phyloP scores from a whole-genome alignment of 1,284 basidiomycete genomes.

The Tilletiaria anomala region DNA sequence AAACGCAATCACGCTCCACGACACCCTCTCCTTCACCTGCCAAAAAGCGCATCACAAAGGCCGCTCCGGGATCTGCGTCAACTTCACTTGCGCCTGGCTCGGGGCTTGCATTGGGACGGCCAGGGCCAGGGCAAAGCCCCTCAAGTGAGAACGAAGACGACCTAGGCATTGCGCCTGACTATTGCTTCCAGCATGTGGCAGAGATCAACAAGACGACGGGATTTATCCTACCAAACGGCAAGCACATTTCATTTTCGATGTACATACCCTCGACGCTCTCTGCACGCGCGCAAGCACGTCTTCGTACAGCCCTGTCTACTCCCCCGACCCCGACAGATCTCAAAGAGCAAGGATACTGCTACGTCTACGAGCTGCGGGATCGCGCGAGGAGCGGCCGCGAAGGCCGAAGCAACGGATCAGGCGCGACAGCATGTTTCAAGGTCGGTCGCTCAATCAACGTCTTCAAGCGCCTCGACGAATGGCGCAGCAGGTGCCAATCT shows the following conservation, averaged over 20 bases:
- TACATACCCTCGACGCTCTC: slow-evolving; percentile 2
- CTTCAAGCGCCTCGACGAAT: slow-evolving; percentile 14
- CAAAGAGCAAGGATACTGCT: slow-evolving; percentile 14
- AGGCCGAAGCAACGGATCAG: too few species aligned
- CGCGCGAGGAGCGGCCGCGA: too few species aligned
- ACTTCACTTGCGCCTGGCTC: neutral
- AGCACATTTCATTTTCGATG: slow-evolving; percentile 2
- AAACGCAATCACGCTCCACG: too few species aligned
- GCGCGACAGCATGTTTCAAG: slow-evolving; percentile 10
- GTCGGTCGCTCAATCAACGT: slow-evolving; percentile 15
- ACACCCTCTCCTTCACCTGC: too few species aligned
- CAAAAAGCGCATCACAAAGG: too few species aligned
- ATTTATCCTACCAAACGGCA: slow-evolving; percentile 6
- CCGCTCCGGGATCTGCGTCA: neutral
- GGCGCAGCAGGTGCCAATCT: slow-evolving; percentile 15
- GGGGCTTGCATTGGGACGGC: too few species aligned
- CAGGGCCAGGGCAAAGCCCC: too few species aligned
- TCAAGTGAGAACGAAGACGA: slow-evolving; percentile 2
- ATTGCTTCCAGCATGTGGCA: slow-evolving; percentile 18
- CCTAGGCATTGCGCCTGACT: slow-evolving; percentile 2
- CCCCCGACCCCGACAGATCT: slow-evolving; percentile 5
- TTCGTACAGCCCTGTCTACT: slow-evolving; percentile 10
- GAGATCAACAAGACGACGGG: slow-evolving; percentile 19
- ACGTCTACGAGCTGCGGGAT: slow-evolving; percentile 18
- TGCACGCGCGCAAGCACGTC: slow-evolving; percentile 9